Evolutionary conservation across 2,329 filamentous ascomycete genomes (phyloP).

Genomic region (Neofusicoccum ribis): DNA sequence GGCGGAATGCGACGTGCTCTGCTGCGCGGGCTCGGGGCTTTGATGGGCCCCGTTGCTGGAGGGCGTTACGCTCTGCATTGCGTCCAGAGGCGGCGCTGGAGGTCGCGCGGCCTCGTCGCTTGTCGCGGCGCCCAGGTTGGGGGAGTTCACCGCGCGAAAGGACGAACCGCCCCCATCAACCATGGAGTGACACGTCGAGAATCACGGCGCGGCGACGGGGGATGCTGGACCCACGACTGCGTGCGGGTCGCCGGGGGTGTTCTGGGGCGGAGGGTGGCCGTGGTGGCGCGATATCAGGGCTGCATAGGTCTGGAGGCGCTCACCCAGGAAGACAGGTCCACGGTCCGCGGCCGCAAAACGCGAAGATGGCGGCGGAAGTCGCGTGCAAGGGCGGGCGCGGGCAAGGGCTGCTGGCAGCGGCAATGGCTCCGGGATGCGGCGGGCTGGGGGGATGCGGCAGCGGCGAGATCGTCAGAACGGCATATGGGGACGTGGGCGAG

Average conservation of each 20-base stretch:
- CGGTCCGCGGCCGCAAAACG: conserved; percentile 19
- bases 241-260: neutral
- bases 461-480: neutral
- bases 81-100: conserved; percentile 24
- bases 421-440: neutral
- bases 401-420: neutral
- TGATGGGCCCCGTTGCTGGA: conserved; percentile 26
- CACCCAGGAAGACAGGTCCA: conserved; percentile 14
- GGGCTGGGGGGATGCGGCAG: neutral
- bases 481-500: conserved; percentile 9
- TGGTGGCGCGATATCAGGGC: conserved; percentile 20
- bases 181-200: conserved; percentile 26
- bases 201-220: conserved; percentile 15
- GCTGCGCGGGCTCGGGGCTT: conserved; percentile 23
- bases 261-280: conserved; percentile 6
- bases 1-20: conserved; percentile 37
- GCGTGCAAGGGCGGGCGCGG: conserved; percentile 14
- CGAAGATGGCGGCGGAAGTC: conserved; percentile 15
- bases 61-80: conserved; percentile 28
- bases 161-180: conserved; percentile 38
- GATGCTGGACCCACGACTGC: conserved; percentile 6
- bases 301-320: conserved; percentile 19
- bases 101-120: conserved; percentile 31
- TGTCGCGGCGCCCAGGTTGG: conserved; percentile 32
- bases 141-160: conserved; percentile 32